phyloP scores from a whole-genome alignment of 768 basidiomycete species.

The Russula ochroleuca region DNA sequence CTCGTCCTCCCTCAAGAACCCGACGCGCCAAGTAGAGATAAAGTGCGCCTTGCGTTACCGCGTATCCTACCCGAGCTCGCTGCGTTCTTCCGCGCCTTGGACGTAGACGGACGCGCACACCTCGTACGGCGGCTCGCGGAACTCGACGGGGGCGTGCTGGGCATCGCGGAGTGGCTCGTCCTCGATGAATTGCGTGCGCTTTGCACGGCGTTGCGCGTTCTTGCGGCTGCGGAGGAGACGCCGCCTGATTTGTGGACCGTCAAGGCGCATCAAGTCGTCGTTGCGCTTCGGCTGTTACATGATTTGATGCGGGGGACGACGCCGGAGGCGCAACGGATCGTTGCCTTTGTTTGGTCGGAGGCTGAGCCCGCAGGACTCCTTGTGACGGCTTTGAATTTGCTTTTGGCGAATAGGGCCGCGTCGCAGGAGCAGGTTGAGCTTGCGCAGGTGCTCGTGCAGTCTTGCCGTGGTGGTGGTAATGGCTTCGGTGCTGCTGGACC shows the following conservation, averaged over 20 bases:
- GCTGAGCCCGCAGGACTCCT: constrained; percentile 44
- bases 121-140: constrained; percentile 52
- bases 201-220: constrained; percentile 50
- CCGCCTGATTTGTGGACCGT: constrained; percentile 30
- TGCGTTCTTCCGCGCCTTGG: constrained; percentile 53
- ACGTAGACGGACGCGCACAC: constrained; percentile 45
- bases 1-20: constrained; percentile 46
- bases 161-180: constrained; percentile 67
- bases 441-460: constrained; percentile 34
- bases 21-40: constrained; percentile 29
- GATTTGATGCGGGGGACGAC: constrained; percentile 43
- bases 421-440: constrained; percentile 45
- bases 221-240: constrained; percentile 36
- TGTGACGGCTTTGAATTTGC: constrained; percentile 39
- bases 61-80: constrained; percentile 51
- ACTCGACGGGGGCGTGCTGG: constrained; percentile 53
- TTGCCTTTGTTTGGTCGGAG: constrained; percentile 40
- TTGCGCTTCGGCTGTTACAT: constrained; percentile 48
- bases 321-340: constrained; percentile 39
- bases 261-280: constrained; percentile 49
- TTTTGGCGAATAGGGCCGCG: constrained; percentile 48
- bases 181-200: constrained; percentile 58
- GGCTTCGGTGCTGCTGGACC: constrained; percentile 27
- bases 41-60: constrained; percentile 55
- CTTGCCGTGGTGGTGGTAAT: constrained; percentile 1